phyloP scores from a whole-genome alignment of 352 stramenopile genomes.

The Pythium brassicae region DNA sequence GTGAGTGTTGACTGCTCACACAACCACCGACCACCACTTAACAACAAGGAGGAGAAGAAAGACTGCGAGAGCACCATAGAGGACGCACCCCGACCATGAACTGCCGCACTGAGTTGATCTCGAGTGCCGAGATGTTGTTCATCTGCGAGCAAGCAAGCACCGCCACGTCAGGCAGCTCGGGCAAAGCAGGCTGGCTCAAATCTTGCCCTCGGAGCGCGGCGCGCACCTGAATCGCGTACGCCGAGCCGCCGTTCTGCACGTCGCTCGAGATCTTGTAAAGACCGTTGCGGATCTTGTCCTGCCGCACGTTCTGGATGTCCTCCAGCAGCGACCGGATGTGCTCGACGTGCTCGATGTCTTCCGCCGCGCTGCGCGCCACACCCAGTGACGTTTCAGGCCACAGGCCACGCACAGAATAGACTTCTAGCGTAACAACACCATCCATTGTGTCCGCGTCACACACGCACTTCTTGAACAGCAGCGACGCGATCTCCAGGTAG shows the following conservation, averaged over 20 bases:
- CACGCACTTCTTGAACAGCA: conserved; percentile 81
- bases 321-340: conserved; percentile 78
- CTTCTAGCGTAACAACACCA: neutral
- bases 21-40: too few relatives aligned
- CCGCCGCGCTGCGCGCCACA: conserved; percentile 40
- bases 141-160: conserved; percentile 36
- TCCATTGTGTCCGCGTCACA: neutral
- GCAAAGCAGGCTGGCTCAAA: too few relatives aligned
- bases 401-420: too few relatives aligned
- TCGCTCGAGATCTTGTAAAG: conserved; percentile 76
- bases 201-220: too few relatives aligned
- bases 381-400: neutral
- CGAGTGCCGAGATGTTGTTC: conserved; percentile 84
- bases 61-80: too few relatives aligned
- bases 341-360: conserved; percentile 83
- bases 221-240: conserved; percentile 61
- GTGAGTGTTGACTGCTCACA: too few relatives aligned
- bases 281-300: conserved; percentile 89
- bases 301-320: conserved; percentile 86
- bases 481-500: conserved; percentile 80
- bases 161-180: neutral
- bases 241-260: conserved; percentile 65
- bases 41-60: neutral
- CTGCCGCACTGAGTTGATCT: conserved; percentile 86
- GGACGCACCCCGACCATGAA: conserved; percentile 76